phyloP scores from a whole-genome alignment of 176 grass and related monocot genomes.

The Zea luxurians region DNA sequence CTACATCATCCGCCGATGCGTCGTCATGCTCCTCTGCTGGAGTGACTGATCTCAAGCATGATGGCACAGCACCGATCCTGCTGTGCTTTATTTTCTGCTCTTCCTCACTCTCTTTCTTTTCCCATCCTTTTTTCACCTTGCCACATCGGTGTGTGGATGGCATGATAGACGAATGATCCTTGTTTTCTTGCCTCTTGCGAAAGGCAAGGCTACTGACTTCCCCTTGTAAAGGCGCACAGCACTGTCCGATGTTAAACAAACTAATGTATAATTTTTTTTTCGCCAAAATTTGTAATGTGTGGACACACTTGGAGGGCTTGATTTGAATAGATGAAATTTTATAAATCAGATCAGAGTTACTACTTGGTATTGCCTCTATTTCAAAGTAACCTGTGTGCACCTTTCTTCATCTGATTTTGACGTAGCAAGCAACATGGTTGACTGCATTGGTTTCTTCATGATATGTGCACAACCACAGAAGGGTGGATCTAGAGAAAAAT shows the following conservation, averaged over 20 bases:
- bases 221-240: slow-evolving; percentile 40
- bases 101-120: no score
- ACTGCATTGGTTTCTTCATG: slow-evolving; percentile 30
- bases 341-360: not conserved
- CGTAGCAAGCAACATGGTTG: slow-evolving; percentile 20
- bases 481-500: not conserved
- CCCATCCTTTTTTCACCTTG: slow-evolving; percentile 41
- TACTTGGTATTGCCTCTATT: not conserved
- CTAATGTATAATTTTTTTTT: slow-evolving; percentile 13
- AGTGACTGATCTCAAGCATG: slow-evolving; percentile 34
- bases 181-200: slow-evolving; percentile 38
- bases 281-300: not conserved
- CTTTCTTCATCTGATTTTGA: slow-evolving; percentile 18
- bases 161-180: slow-evolving; percentile 24
- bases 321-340: not conserved
- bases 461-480: not conserved
- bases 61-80: no score
- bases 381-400: not conserved
- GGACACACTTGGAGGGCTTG: not conserved
- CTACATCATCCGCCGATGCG: slow-evolving; percentile 71
- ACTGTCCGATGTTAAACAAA: slow-evolving; percentile 45
- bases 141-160: slow-evolving; percentile 24
- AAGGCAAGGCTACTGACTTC: slow-evolving; percentile 37
- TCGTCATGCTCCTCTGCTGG: slow-evolving; percentile 71
- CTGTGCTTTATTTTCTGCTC: not conserved